A percentile compares a stretch with the other conserved stretches of the same genome.
These are phyloP conservation scores for Aspergillus caelatus DNA, from an alignment of 2,329 filamentous ascomycete species.

Conservation along the genomic window DNA sequence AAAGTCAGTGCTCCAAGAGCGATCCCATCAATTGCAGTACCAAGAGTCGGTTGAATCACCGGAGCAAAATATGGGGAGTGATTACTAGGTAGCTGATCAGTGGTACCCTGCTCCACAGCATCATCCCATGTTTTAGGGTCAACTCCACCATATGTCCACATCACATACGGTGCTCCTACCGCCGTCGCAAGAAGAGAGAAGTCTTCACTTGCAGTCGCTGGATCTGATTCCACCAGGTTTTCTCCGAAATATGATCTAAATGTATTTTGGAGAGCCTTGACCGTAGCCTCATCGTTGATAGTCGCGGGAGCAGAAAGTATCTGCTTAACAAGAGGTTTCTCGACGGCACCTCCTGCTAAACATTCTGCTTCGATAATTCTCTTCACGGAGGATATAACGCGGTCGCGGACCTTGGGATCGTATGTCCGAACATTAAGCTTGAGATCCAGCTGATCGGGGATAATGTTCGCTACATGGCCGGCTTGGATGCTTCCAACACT, in stretches of 20 bases:
- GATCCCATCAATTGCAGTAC: conserved; percentile 54
- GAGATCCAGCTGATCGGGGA: conserved; percentile 46
- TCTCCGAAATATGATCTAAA: conserved; percentile 53
- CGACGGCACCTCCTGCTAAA: conserved; percentile 49
- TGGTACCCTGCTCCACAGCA: conserved; percentile 48
- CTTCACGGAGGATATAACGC: conserved; percentile 40
- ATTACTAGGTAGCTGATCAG: conserved; percentile 58
- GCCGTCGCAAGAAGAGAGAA: conserved; percentile 58
- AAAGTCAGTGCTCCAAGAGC: conserved; percentile 53
- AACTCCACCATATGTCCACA: conserved; percentile 60
- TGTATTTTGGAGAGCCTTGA: conserved; percentile 43
- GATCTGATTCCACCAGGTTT: conserved; percentile 41
- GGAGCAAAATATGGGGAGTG: conserved; percentile 62
- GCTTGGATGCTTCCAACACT: conserved; percentile 49
- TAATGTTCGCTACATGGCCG: conserved; percentile 50
- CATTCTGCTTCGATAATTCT: conserved; percentile 58
- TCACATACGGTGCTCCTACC: conserved; percentile 54
- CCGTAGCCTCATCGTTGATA: conserved; percentile 54
- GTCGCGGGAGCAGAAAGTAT: conserved; percentile 52
- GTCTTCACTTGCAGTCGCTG: conserved; percentile 57
- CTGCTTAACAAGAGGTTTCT: conserved; percentile 47
- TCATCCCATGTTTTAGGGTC: conserved; percentile 54
- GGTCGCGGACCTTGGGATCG: conserved; percentile 32
- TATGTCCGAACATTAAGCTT: conserved; percentile 47
- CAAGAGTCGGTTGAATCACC: conserved; percentile 58